These are phyloP conservation scores for Blepharisma japonicum DNA, from an alignment of 73 alveolate species.

Conservation along the genomic window DNA sequence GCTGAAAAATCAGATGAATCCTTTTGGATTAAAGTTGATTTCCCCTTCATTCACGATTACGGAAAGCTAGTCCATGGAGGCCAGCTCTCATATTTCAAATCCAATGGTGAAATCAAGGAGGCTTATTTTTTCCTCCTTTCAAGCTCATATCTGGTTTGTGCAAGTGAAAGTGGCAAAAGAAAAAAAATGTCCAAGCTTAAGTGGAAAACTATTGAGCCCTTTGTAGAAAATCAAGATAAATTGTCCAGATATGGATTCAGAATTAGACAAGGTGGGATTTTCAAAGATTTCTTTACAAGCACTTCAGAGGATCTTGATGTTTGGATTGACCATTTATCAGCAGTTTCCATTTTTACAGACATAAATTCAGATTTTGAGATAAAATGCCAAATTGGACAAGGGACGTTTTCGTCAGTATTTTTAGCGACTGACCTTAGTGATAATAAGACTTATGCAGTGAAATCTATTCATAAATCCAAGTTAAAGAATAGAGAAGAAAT, in stretches of 20 bases:
- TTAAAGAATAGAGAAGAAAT: constrained; percentile 35
- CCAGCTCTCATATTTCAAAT: no score
- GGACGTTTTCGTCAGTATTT: constrained; percentile 29
- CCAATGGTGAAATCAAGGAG: no score
- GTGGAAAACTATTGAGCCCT: constrained; percentile 10
- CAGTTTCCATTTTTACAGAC: not conserved
- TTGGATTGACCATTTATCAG: not conserved
- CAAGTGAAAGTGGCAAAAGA: no score
- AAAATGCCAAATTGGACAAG: not conserved
- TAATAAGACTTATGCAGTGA: constrained; percentile 39
- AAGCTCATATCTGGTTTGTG: no score
- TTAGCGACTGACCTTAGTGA: constrained; percentile 30
- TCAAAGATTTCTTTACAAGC: not conserved
- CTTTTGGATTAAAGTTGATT: no score
- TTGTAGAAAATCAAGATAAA: not conserved
- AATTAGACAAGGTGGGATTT: not conserved
- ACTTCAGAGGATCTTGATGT: not conserved
- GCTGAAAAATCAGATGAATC: no score
- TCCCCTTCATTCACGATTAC: no score
- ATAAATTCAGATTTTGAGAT: not conserved
- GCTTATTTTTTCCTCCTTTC: no score
- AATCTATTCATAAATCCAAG: constrained; percentile 31
- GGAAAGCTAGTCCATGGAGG: no score
- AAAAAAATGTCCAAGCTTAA: not conserved
- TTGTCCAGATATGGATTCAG: not conserved